A percentile compares a stretch with the other conserved stretches of the same genome.
Conservation (phyloP, 1,284 basidiomycete genomes). For the Leccinum angustisporum region DNA sequence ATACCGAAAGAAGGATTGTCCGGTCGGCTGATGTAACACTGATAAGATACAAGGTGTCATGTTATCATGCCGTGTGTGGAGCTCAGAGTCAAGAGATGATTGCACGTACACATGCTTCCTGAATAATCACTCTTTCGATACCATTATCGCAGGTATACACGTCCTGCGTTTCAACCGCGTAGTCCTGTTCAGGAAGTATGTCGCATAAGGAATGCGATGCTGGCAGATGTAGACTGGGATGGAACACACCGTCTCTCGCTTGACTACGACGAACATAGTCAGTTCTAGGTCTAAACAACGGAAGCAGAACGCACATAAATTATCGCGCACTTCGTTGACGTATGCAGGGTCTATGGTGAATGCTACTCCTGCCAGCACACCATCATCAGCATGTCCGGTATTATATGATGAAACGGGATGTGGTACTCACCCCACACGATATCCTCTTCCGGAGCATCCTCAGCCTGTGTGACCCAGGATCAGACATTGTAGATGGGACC, state of each 20-base stretch:
- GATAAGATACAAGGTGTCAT: not conserved
- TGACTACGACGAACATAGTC: constrained; percentile 44
- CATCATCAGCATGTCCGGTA: not conserved
- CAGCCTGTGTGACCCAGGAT: constrained; percentile 39
- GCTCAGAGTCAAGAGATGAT: not conserved
- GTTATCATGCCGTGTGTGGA: not conserved
- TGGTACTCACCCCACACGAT: constrained; percentile 72
- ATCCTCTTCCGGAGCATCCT: constrained; percentile 70
- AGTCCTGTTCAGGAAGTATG: constrained; percentile 40
- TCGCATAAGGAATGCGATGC: not conserved
- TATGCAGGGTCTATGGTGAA: constrained; percentile 80
- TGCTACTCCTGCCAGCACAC: constrained; percentile 55
- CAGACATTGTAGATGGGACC: not conserved
- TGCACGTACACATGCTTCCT: constrained; percentile 32
- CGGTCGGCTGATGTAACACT: constrained; percentile 62
- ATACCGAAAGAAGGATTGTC: constrained; percentile 62
- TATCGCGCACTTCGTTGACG: constrained; percentile 70
- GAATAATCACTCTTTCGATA: constrained; percentile 43
- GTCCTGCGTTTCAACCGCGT: constrained; percentile 49
- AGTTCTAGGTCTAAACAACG: not conserved
- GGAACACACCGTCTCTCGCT: constrained; percentile 71
- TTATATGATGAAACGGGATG: not conserved
- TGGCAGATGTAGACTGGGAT: not conserved
- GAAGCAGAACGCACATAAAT: constrained; percentile 57
- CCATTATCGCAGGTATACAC: constrained; percentile 48